phyloP scores from a whole-genome alignment of 2,329 filamentous ascomycete species.

The Colletotrichum euphorbiae region DNA sequence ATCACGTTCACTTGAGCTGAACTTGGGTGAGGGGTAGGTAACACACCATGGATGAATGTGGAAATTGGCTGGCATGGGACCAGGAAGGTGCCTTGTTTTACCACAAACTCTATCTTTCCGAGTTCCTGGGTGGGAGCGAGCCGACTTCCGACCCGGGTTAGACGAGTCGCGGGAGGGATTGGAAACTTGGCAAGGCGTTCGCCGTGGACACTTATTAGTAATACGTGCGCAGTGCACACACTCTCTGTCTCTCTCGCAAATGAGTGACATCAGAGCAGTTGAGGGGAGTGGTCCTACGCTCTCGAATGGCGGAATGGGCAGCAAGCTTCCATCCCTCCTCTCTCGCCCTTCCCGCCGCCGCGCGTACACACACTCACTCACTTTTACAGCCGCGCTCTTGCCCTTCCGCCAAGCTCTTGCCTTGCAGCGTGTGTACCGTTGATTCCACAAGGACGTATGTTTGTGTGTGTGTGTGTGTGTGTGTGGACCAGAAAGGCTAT shows the following conservation, averaged over 20 bases:
- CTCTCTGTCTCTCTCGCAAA: neutral
- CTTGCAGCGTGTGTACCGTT: slow-evolving; percentile 1
- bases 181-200: neutral
- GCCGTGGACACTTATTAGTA: too few species aligned
- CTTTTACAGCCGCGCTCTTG: neutral
- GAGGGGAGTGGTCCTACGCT: slow-evolving; percentile 29
- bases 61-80: slow-evolving; percentile 34
- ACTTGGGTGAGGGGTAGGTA: neutral
- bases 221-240: too few species aligned
- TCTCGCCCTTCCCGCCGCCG: slow-evolving; percentile 28
- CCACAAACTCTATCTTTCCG: slow-evolving; percentile 37
- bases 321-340: slow-evolving; percentile 29
- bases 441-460: neutral
- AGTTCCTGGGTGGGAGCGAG: slow-evolving; percentile 31
- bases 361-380: slow-evolving; percentile 7
- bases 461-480: neutral
- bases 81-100: slow-evolving; percentile 38
- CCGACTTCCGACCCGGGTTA: slow-evolving; percentile 37
- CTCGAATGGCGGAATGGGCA: slow-evolving; percentile 5
- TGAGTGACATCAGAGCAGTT: neutral
- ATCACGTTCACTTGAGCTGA: slow-evolving; percentile 17
- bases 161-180: slow-evolving; percentile 30
- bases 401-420: slow-evolving; percentile 6
- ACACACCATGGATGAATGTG: slow-evolving; percentile 16
- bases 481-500: neutral